Conservation (phyloP, 1,284 basidiomycete genomes). For the Apiotrichum brassicae region DNA sequence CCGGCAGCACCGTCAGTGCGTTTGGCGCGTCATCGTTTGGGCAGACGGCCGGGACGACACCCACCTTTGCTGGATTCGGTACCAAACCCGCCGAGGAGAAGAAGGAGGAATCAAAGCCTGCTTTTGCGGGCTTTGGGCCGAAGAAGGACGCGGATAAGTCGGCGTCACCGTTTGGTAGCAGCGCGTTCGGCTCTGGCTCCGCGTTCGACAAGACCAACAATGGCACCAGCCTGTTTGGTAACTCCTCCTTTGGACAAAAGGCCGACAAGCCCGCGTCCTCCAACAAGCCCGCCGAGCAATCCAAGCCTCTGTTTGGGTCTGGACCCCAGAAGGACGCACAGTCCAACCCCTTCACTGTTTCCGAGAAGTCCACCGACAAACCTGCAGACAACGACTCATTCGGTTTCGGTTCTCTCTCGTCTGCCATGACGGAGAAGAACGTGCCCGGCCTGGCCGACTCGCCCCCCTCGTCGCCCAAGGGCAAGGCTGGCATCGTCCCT, state of each 20-base stretch:
- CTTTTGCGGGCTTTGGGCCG: conserved; percentile 21
- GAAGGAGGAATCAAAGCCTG: background rate
- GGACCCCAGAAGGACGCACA: too few species aligned
- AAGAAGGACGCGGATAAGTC: background rate
- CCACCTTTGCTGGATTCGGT: conserved; percentile 3
- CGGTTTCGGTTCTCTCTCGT: conserved; percentile 33
- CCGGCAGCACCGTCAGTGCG: conserved; percentile 14
- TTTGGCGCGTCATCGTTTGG: conserved; percentile 11
- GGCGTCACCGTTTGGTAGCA: background rate
- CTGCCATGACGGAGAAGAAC: conserved; percentile 20
- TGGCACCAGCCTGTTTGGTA: background rate
- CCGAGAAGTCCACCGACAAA: too few species aligned
- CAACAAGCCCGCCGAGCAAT: too few species aligned
- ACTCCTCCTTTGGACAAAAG: conserved; percentile 1
- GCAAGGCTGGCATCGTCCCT: conserved; percentile 8
- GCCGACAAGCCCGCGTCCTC: background rate
- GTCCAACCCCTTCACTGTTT: too few species aligned
- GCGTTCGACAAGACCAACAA: too few species aligned
- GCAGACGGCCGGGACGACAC: background rate
- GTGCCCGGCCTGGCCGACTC: conserved; percentile 32
- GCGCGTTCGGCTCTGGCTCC: background rate
- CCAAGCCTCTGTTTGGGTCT: too few species aligned
- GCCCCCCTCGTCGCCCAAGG: conserved; percentile 27
- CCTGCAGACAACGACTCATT: conserved; percentile 31
- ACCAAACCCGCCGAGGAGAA: background rate